Conservation (phyloP, 805 yeast species). For the Metschnikowia cubensis region DNA sequence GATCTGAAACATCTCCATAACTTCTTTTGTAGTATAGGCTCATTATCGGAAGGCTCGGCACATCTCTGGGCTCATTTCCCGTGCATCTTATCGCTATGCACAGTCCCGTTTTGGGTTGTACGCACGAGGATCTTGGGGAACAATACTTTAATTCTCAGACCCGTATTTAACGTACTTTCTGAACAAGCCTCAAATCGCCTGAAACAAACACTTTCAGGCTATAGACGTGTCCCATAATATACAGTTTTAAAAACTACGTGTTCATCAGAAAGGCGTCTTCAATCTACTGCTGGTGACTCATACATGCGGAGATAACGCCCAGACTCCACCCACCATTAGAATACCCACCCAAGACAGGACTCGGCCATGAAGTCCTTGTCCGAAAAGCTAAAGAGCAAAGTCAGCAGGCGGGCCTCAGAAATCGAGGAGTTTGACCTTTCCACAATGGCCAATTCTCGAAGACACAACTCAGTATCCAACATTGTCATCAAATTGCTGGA, state of each 20-base stretch:
- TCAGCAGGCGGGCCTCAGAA: constrained; percentile 26
- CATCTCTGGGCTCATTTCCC: neutral
- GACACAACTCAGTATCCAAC: constrained; percentile 22
- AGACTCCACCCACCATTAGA: neutral
- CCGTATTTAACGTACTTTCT: neutral
- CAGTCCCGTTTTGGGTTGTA: neutral
- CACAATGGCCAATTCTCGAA: constrained; percentile 8
- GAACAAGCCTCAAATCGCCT: neutral
- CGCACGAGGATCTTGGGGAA: neutral
- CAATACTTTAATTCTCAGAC: neutral
- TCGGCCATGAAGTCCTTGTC: constrained; percentile 12
- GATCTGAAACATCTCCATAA: neutral
- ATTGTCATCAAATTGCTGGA: constrained; percentile 22
- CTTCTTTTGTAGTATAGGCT: neutral
- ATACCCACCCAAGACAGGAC: neutral
- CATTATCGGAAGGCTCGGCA: neutral
- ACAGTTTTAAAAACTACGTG: neutral
- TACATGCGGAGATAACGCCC: neutral
- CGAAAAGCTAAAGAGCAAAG: constrained; percentile 28
- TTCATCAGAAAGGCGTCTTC: too few species aligned
- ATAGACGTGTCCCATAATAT: neutral
- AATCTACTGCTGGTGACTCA: neutral
- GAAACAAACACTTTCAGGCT: too few species aligned
- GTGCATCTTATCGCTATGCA: constrained; percentile 3
- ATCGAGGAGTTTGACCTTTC: constrained; percentile 22